These are phyloP conservation scores for Phytophthora meadii DNA, from an alignment of 352 stramenopile genomes.

Conservation along the genomic window DNA sequence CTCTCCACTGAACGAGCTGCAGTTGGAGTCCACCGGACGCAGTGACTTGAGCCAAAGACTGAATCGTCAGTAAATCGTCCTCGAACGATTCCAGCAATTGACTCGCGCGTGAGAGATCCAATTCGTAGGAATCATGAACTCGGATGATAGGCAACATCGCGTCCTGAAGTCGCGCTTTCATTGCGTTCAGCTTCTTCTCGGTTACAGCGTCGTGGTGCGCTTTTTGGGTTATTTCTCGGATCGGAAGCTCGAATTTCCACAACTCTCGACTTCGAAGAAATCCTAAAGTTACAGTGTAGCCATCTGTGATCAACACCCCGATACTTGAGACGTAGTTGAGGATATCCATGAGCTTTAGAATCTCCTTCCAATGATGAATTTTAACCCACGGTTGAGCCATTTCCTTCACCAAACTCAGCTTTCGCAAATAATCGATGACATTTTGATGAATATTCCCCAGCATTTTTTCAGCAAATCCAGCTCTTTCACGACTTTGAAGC, in stretches of 20 bases:
- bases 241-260: constrained; percentile 62
- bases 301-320: constrained; percentile 56
- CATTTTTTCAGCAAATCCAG: constrained; percentile 49
- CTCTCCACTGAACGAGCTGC: constrained; percentile 60
- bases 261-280: constrained; percentile 58
- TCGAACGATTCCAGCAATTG: constrained; percentile 56
- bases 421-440: constrained; percentile 52
- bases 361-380: constrained; percentile 66
- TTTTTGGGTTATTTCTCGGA: constrained; percentile 64
- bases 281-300: constrained; percentile 55
- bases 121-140: constrained; percentile 53
- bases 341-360: constrained; percentile 55
- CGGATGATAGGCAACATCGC: constrained; percentile 49
- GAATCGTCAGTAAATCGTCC: constrained; percentile 65
- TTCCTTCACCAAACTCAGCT: constrained; percentile 57
- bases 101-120: constrained; percentile 40
- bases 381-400: constrained; percentile 64
- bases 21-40: constrained; percentile 40
- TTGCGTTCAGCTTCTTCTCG: constrained; percentile 61
- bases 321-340: constrained; percentile 60
- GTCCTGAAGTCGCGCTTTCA: constrained; percentile 59
- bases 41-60: constrained; percentile 57
- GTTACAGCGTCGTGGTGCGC: constrained; percentile 63
- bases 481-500: constrained; percentile 37
- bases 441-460: constrained; percentile 40